phyloP scores from a whole-genome alignment of 345 rosid genomes.

The Viola odorata region DNA sequence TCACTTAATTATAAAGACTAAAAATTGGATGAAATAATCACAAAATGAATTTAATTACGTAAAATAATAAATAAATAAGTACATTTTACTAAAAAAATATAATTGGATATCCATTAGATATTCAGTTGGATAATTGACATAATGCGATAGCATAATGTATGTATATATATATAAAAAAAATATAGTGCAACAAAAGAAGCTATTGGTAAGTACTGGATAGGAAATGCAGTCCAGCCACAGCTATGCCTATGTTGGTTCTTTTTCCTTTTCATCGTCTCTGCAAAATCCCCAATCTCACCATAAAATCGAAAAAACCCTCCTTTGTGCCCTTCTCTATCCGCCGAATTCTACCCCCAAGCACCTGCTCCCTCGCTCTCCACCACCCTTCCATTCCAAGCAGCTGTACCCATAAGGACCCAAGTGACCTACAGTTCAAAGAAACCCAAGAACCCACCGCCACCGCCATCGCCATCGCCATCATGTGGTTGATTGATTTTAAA shows the following conservation, averaged over 20 bases:
- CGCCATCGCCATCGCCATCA: too few relatives aligned
- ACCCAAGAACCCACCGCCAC: constrained; percentile 34
- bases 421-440: neutral
- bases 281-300: constrained; percentile 10
- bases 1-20: too few relatives aligned
- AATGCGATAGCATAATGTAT: too few relatives aligned
- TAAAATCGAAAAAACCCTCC: constrained; percentile 23
- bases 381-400: constrained; percentile 21
- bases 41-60: too few relatives aligned
- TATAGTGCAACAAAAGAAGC: too few relatives aligned
- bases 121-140: too few relatives aligned
- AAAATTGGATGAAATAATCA: too few relatives aligned
- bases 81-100: too few relatives aligned
- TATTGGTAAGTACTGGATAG: neutral
- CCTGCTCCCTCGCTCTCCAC: constrained; percentile 29
- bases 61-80: too few relatives aligned
- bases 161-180: neutral
- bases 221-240: constrained; percentile 34
- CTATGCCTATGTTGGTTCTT: constrained; percentile 12
- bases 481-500: constrained; percentile 94
- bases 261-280: constrained; percentile 29
- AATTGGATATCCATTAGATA: too few relatives aligned
- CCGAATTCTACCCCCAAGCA: constrained; percentile 20
- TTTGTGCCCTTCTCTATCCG: constrained; percentile 23
- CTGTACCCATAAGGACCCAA: constrained; percentile 32